Evolutionary conservation across 306 rosid genomes (phyloP).

Genomic region (Herpetospermum pedunculosum): DNA sequence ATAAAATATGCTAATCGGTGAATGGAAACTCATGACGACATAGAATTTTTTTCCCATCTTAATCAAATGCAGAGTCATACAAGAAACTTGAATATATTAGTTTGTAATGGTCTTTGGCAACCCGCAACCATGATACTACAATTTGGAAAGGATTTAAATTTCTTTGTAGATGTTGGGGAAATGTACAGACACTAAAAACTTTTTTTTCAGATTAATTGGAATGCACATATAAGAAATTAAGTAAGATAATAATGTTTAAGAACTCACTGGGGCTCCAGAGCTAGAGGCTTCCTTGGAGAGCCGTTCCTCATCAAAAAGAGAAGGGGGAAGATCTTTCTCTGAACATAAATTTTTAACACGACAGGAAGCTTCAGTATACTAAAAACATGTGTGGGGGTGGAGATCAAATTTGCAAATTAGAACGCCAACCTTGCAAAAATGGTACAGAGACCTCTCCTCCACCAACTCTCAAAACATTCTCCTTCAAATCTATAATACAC

Average conservation of each 20-base stretch:
- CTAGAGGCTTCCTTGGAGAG: constrained; percentile 51
- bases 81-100: background rate
- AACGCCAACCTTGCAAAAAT: constrained; percentile 68
- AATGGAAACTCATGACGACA: background rate
- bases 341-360: constrained; percentile 12
- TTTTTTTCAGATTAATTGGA: background rate
- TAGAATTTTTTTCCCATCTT: background rate
- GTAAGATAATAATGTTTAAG: background rate
- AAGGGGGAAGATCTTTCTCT: constrained; percentile 87
- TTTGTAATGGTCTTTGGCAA: background rate
- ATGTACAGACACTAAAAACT: background rate
- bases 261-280: constrained; percentile 58
- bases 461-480: constrained; percentile 81
- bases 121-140: background rate
- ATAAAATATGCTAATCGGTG: background rate
- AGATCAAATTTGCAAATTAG: background rate
- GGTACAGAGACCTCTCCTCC: constrained; percentile 96
- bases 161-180: background rate
- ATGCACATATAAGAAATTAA: background rate
- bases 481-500: constrained; percentile 81
- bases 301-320: constrained; percentile 52
- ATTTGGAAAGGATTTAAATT: background rate
- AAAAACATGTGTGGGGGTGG: background rate
- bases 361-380: background rate
- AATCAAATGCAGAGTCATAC: background rate